phyloP scores from a whole-genome alignment of 805 yeast species.

The Cyberlindnera mississippiensis region DNA sequence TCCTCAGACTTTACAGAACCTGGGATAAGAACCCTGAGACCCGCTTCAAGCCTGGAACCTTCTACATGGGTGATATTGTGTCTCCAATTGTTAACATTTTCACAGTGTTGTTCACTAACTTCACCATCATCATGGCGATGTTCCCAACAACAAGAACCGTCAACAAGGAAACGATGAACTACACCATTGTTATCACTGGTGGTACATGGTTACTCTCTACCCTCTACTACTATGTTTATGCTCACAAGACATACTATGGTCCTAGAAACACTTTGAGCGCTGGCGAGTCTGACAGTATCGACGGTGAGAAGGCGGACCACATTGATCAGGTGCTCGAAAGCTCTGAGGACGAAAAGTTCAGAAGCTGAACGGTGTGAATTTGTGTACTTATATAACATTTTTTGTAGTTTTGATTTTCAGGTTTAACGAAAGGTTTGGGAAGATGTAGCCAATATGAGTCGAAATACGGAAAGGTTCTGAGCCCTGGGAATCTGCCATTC shows the following conservation, averaged over 20 bases:
- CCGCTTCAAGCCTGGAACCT: constrained; percentile 61
- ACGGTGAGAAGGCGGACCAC: constrained; percentile 1
- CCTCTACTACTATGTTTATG: constrained; percentile 48
- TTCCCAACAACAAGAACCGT: constrained; percentile 47
- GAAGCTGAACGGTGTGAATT: not conserved
- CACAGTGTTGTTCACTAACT: constrained; percentile 47
- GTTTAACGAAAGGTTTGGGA: too few species aligned
- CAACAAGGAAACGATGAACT: constrained; percentile 55
- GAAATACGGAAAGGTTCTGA: too few species aligned
- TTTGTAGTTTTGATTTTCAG: too few species aligned
- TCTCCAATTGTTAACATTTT: constrained; percentile 44
- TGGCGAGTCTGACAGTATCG: constrained; percentile 1
- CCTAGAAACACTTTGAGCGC: constrained; percentile 39
- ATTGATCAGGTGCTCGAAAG: constrained; percentile 1
- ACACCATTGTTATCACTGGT: constrained; percentile 61
- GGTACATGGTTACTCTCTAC: constrained; percentile 56
- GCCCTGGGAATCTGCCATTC: too few species aligned
- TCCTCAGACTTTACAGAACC: constrained; percentile 28
- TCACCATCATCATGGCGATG: constrained; percentile 53
- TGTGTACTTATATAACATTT: not conserved
- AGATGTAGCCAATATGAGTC: too few species aligned
- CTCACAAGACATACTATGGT: constrained; percentile 53
- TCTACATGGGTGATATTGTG: constrained; percentile 50
- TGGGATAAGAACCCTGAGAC: not conserved
- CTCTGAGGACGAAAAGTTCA: constrained; percentile 2